A percentile compares a stretch with the other conserved stretches of the same genome.
Evolutionary conservation across 306 rosid genomes (phyloP).

Genomic region (Trichosanthes truncata): DNA sequence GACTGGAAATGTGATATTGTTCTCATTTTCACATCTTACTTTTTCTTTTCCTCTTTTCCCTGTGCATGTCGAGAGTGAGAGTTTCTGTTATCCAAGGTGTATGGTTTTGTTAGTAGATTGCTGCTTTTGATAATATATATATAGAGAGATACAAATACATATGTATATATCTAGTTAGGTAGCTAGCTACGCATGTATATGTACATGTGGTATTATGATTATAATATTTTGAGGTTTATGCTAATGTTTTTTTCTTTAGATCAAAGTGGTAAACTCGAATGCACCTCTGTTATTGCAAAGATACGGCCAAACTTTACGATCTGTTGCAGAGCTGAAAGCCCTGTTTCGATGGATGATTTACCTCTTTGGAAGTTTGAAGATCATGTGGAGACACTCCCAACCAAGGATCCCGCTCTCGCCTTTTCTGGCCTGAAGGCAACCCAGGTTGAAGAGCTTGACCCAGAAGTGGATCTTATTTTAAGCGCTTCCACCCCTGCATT

Average conservation of each 20-base stretch:
- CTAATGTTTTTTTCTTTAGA: conserved; percentile 32
- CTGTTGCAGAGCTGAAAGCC: conserved; percentile 95
- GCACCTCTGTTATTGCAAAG: conserved; percentile 71
- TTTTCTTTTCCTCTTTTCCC: too few species aligned
- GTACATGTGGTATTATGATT: neutral
- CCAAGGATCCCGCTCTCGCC: conserved; percentile 78
- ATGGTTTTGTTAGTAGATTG: neutral
- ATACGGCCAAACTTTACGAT: conserved; percentile 72
- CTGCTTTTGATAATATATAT: neutral
- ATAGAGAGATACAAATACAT: neutral
- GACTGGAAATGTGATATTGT: neutral
- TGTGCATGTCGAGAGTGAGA: neutral
- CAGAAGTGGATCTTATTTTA: conserved; percentile 71
- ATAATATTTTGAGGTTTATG: conserved; percentile 14
- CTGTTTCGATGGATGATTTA: conserved; percentile 80
- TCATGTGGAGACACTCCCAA: conserved; percentile 47
- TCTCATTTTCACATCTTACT: neutral
- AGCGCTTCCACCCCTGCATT: conserved; percentile 75
- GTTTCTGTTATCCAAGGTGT: neutral
- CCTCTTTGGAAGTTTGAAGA: conserved; percentile 80
- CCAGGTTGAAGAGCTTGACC: conserved; percentile 86
- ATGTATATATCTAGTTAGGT: neutral
- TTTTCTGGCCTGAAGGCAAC: conserved; percentile 71
- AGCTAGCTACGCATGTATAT: neutral
- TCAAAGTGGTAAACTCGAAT: conserved; percentile 93